phyloP scores from a whole-genome alignment of 331 rosid species.

The Quercus tomentella region DNA sequence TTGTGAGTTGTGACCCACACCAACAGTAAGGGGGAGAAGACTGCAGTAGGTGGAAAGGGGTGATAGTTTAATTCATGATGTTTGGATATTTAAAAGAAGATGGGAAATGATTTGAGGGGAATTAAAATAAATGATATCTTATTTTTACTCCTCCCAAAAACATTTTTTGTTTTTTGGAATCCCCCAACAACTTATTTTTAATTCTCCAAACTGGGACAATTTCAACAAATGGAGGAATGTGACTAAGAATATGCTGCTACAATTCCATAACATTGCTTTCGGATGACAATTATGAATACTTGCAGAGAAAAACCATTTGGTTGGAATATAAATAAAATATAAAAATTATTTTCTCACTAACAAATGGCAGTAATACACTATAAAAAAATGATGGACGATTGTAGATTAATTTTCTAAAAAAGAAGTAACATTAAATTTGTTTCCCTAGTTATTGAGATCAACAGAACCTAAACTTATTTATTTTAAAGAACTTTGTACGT shows the following conservation, averaged over 20 bases:
- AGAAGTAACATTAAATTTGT: neutral
- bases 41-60: no score
- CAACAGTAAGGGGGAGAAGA: no score
- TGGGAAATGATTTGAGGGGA: no score
- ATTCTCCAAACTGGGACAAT: no score
- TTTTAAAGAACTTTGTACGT: neutral
- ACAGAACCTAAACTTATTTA: neutral
- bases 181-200: no score
- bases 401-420: neutral
- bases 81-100: no score
- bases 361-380: neutral
- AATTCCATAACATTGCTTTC: neutral
- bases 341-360: neutral
- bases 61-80: no score
- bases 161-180: no score
- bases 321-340: neutral
- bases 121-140: no score
- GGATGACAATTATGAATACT: neutral
- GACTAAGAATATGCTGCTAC: neutral
- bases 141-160: no score
- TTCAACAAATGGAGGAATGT: neutral
- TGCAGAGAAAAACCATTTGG: neutral
- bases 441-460: neutral
- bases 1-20: no score
- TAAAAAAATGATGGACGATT: neutral